These are phyloP conservation scores for Erythrophleum ivorense DNA, from an alignment of 331 rosid species.

Conservation along the genomic window DNA sequence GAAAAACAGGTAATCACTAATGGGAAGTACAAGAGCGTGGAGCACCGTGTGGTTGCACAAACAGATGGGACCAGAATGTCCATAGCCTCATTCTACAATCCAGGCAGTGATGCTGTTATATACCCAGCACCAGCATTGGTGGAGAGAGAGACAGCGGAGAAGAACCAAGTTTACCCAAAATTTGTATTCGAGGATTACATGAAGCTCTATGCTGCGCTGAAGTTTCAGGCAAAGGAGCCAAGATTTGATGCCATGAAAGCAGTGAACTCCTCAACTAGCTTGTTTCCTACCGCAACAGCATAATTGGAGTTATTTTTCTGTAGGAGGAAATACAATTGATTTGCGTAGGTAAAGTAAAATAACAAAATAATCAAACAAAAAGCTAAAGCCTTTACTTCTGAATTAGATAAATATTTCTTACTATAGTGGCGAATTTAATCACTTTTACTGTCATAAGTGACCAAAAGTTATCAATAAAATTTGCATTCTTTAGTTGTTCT, in stretches of 20 bases:
- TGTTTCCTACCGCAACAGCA: not conserved
- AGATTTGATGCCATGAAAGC: conserved; percentile 5
- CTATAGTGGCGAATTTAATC: no score
- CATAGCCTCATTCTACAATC: conserved; percentile 8
- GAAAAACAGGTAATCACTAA: not conserved
- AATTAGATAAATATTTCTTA: no score
- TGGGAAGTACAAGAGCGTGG: conserved; percentile 7
- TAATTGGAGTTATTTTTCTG: not conserved
- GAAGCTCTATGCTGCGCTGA: not conserved
- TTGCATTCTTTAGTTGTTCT: no score
- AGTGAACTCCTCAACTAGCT: not conserved
- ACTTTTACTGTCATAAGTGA: no score
- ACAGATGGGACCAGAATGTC: not conserved
- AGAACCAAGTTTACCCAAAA: not conserved
- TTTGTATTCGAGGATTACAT: conserved; percentile 7
- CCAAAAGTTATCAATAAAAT: no score
- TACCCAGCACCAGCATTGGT: not conserved
- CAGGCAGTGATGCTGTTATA: conserved; percentile 1
- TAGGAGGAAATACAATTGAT: no score
- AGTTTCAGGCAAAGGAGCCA: conserved; percentile 3
- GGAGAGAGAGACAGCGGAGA: not conserved
- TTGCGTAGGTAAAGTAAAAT: not conserved
- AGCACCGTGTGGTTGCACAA: conserved; percentile 7
- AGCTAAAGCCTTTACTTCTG: no score
- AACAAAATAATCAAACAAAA: not conserved